Evolutionary conservation across 2,329 filamentous ascomycete species (phyloP).

Genomic region (Zasmidium cellare): DNA sequence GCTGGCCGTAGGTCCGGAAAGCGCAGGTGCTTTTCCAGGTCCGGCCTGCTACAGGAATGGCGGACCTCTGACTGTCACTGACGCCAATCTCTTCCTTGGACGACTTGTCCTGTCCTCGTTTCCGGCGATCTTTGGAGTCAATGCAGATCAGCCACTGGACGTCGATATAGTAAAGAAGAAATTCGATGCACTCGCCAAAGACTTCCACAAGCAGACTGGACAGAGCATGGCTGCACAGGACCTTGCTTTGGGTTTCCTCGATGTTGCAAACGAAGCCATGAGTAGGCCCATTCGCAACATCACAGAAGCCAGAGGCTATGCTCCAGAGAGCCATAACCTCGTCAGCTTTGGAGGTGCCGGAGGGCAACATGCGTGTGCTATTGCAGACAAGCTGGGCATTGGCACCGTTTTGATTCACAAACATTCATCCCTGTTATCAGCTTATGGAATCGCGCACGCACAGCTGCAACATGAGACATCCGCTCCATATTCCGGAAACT

Average conservation of each 20-base stretch:
- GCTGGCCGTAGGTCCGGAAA: constrained; percentile 22
- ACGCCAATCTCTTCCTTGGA: constrained; percentile 38
- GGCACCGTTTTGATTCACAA: constrained; percentile 77
- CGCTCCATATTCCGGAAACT: constrained; percentile 57
- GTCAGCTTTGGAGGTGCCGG: constrained; percentile 88
- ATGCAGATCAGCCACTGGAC: constrained; percentile 31
- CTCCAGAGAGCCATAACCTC: constrained; percentile 79
- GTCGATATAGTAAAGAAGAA: constrained; percentile 15
- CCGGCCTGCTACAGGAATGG: constrained; percentile 38
- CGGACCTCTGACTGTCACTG: constrained; percentile 37
- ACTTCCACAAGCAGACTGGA: constrained; percentile 22
- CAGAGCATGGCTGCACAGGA: constrained; percentile 69
- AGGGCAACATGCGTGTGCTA: constrained; percentile 81
- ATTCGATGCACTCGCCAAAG: constrained; percentile 18
- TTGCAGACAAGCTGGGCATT: constrained; percentile 77
- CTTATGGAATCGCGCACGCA: constrained; percentile 43
- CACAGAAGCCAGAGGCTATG: constrained; percentile 84
- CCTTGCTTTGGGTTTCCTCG: constrained; percentile 80
- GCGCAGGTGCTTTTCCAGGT: constrained; percentile 32
- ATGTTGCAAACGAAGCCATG: constrained; percentile 85
- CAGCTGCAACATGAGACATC: constrained; percentile 87
- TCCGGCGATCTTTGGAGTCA: constrained; percentile 36
- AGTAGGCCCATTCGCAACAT: constrained; percentile 80
- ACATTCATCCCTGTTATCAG: constrained; percentile 78
- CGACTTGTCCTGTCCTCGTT: constrained; percentile 34